Percentiles rank a stretch among this genome's conserved stretches.
Conservation (phyloP, 2,329 filamentous ascomycete species). For the Phialocephala subalpina region DNA sequence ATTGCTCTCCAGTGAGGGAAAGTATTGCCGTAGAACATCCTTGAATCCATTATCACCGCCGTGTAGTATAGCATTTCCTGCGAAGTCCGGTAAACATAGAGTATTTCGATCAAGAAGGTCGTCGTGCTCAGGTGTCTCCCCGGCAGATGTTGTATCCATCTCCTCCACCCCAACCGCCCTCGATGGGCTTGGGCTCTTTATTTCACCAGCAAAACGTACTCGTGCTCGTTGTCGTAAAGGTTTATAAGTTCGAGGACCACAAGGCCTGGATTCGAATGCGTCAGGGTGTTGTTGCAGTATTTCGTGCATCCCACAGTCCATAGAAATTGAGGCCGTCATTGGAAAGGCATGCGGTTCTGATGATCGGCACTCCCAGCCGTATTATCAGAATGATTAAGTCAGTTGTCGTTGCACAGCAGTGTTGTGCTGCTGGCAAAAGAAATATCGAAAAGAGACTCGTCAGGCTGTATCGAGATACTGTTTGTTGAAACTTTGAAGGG, state of each 20-base stretch:
- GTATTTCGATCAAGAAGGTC: constrained; percentile 38
- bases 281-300: constrained; percentile 23
- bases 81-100: constrained; percentile 41
- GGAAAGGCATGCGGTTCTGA: constrained; percentile 24
- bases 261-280: constrained; percentile 30
- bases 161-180: constrained; percentile 29
- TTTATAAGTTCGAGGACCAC: constrained; percentile 37
- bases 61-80: constrained; percentile 38
- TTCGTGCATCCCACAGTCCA: constrained; percentile 36
- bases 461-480: neutral
- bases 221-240: constrained; percentile 37
- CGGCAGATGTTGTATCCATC: constrained; percentile 29
- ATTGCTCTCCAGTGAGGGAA: constrained; percentile 61
- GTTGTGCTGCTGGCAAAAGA: neutral
- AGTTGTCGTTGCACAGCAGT: neutral
- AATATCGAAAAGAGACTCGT: constrained; percentile 7
- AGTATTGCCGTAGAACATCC: constrained; percentile 44
- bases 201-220: constrained; percentile 26
- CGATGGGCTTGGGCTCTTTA: constrained; percentile 18
- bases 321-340: constrained; percentile 8
- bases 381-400: constrained; percentile 16
- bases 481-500: constrained; percentile 5
- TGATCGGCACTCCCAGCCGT: constrained; percentile 13
- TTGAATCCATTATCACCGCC: constrained; percentile 41
- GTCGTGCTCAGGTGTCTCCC: constrained; percentile 27